phyloP scores from a whole-genome alignment of 179 eudicot genomes.

The Dionaea muscipula region DNA sequence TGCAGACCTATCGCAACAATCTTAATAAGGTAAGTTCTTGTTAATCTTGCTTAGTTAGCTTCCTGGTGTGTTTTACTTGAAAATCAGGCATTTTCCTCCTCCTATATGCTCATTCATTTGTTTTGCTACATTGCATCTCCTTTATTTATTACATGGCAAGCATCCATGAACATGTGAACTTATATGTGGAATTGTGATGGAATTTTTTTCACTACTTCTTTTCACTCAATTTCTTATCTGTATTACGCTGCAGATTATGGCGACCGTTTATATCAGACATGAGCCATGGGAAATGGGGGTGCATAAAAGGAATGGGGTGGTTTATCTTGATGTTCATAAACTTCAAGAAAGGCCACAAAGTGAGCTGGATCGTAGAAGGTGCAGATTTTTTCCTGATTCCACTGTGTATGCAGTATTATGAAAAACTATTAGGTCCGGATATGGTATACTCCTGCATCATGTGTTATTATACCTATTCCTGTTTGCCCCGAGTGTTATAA shows the following conservation, averaged over 20 bases:
- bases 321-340: conserved; percentile 94
- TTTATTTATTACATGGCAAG: neutral
- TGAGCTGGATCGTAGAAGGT: conserved; percentile 84
- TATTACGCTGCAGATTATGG: conserved; percentile 56
- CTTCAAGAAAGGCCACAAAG: conserved; percentile 80
- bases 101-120: neutral
- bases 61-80: too few species aligned
- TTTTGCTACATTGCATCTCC: neutral
- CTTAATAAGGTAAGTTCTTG: conserved; percentile 64
- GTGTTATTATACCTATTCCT: too few species aligned
- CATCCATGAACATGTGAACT: too few species aligned
- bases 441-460: too few species aligned
- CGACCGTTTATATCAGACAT: conserved; percentile 82
- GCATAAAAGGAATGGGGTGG: conserved; percentile 88
- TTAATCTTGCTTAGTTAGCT: neutral
- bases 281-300: conserved; percentile 99
- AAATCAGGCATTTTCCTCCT: neutral
- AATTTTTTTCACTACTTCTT: neutral
- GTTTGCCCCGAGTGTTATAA: too few species aligned
- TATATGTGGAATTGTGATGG: too few species aligned
- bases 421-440: too few species aligned
- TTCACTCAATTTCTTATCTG: conserved; percentile 9
- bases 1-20: conserved; percentile 95
- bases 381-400: conserved; percentile 3
- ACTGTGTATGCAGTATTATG: neutral